Evolutionary conservation across 208 protist species (phyloP).

Genomic region (Acanthamoeba sp.): DNA sequence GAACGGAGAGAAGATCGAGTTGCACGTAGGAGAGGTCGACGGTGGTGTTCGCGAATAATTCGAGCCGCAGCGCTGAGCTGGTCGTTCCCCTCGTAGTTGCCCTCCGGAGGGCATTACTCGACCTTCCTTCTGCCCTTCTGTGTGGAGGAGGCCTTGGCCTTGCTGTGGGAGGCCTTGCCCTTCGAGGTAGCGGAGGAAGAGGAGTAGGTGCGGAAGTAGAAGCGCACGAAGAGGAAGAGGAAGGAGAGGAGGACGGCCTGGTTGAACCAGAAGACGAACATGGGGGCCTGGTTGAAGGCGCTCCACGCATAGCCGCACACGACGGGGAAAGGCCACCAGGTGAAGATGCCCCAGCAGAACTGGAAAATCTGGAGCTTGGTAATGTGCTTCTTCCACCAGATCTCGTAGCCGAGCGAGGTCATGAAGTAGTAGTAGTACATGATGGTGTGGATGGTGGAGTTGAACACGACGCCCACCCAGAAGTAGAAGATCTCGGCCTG

Average conservation of each 20-base stretch:
- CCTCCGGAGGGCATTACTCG: not conserved
- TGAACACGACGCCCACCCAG: constrained; percentile 70
- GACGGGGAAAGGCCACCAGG: constrained; percentile 42
- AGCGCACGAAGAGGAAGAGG: constrained; percentile 65
- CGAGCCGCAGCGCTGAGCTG: too few relatives aligned
- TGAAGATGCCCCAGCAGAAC: constrained; percentile 74
- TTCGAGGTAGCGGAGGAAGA: not conserved
- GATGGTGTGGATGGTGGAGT: constrained; percentile 80
- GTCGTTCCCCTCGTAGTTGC: too few relatives aligned
- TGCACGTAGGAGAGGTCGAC: too few relatives aligned
- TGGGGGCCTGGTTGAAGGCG: not conserved
- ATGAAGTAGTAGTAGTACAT: constrained; percentile 86
- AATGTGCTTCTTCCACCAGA: constrained; percentile 85
- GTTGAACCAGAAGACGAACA: constrained; percentile 45
- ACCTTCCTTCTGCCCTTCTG: constrained; percentile 24
- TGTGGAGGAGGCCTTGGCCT: not conserved
- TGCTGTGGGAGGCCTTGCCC: not conserved
- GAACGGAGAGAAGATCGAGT: too few relatives aligned
- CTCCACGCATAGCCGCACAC: constrained; percentile 34
- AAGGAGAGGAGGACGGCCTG: constrained; percentile 67
- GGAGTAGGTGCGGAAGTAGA: constrained; percentile 60
- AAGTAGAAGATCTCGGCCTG: constrained; percentile 45
- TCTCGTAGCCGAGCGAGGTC: constrained; percentile 65
- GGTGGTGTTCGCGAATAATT: too few relatives aligned
- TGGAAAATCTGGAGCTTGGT: constrained; percentile 83